Evolutionary conservation across 441 rosid genomes (phyloP).

Genomic region (Populus hybrid): DNA sequence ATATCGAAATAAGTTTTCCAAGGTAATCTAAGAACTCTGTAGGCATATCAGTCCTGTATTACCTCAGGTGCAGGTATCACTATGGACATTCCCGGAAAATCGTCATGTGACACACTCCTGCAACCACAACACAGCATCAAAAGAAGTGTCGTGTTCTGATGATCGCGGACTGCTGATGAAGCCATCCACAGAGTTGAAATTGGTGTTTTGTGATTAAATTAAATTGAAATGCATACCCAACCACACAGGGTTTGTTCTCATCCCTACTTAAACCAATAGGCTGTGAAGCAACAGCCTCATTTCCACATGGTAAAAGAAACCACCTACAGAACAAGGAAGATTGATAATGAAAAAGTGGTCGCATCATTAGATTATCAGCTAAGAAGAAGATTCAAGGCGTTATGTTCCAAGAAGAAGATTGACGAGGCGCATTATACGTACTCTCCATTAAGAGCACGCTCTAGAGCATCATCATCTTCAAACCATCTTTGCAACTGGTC

Average conservation of each 20-base stretch:
- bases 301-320: conserved; percentile 65
- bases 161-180: background rate
- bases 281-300: conserved; percentile 36
- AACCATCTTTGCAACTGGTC: conserved; percentile 73
- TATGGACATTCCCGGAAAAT: conserved; percentile 50
- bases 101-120: conserved; percentile 55
- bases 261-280: conserved; percentile 54
- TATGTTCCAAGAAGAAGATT: background rate
- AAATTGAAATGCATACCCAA: conserved; percentile 51
- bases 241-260: conserved; percentile 50
- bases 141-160: background rate
- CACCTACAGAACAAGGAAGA: conserved; percentile 44
- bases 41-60: conserved; percentile 1
- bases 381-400: background rate
- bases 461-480: conserved; percentile 78
- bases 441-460: conserved; percentile 82
- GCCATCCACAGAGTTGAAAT: background rate
- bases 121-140: conserved; percentile 12
- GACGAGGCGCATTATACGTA: conserved; percentile 27
- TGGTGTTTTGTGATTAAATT: no score
- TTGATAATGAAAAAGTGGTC: background rate
- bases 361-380: background rate
- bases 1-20: background rate
- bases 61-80: conserved; percentile 64
- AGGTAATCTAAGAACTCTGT: background rate